phyloP scores from a whole-genome alignment of 1,284 basidiomycete genomes.

The Ceratobasidium sp. region DNA sequence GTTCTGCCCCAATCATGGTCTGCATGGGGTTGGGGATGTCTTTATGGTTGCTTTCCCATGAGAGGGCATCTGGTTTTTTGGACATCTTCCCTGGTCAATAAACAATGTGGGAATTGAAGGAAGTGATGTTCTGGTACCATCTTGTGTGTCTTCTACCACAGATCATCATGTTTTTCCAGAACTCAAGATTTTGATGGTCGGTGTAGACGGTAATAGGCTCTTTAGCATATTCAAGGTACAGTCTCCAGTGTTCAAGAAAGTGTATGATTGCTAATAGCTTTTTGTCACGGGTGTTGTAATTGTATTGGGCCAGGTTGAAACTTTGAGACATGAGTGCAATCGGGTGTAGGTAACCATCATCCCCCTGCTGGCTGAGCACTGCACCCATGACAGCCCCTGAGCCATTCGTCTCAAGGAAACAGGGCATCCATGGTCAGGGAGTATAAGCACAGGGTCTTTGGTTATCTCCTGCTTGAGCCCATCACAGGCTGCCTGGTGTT shows the following conservation, averaged over 20 bases:
- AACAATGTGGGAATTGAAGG: not conserved
- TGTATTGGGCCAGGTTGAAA: conserved; percentile 53
- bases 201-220: conserved; percentile 55
- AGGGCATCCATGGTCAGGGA: conserved; percentile 21
- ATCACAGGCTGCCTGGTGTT: conserved; percentile 52
- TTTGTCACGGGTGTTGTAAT: conserved; percentile 57
- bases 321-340: conserved; percentile 28
- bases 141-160: not conserved
- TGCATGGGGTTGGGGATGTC: not conserved
- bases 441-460: conserved; percentile 15
- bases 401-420: conserved; percentile 34
- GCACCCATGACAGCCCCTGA: conserved; percentile 42
- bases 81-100: conserved; percentile 1
- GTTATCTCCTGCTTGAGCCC: conserved; percentile 49
- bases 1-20: conserved; percentile 5
- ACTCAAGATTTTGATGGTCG: conserved; percentile 65
- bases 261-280: conserved; percentile 52
- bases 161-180: conserved; percentile 51
- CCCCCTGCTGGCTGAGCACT: conserved; percentile 48
- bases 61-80: conserved; percentile 60
- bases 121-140: not conserved
- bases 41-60: conserved; percentile 54
- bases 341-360: conserved; percentile 49
- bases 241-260: conserved; percentile 50
- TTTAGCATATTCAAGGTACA: conserved; percentile 54